Evolutionary conservation across 2,329 filamentous ascomycete genomes (phyloP).

Genomic region (Daldinia sp.): DNA sequence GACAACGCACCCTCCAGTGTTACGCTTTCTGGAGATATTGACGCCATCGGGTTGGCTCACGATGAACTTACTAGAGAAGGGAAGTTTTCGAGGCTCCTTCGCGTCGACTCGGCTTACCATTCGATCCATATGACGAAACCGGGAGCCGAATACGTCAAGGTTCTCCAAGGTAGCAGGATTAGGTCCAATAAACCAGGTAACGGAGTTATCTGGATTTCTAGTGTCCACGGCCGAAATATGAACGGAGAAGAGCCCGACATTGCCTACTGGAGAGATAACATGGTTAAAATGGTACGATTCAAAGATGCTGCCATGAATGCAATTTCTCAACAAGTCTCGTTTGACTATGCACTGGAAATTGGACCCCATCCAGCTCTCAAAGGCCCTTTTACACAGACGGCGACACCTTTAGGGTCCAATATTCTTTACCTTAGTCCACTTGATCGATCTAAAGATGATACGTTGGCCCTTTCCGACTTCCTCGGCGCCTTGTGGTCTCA

Average conservation of each 20-base stretch:
- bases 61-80: conserved; percentile 35
- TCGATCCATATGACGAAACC: conserved; percentile 60
- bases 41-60: conserved; percentile 41
- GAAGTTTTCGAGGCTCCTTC: conserved; percentile 54
- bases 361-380: conserved; percentile 50
- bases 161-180: conserved; percentile 50
- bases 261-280: conserved; percentile 58
- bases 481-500: conserved; percentile 48
- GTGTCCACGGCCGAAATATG: conserved; percentile 51
- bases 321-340: conserved; percentile 41
- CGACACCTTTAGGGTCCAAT: conserved; percentile 36
- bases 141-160: conserved; percentile 52
- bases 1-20: conserved; percentile 48
- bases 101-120: conserved; percentile 63
- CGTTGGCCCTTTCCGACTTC: conserved; percentile 45
- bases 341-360: conserved; percentile 50
- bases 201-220: conserved; percentile 56
- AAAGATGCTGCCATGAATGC: conserved; percentile 50
- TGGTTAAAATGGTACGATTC: conserved; percentile 57
- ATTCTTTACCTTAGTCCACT: conserved; percentile 45
- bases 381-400: conserved; percentile 46
- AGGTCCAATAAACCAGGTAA: conserved; percentile 42
- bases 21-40: conserved; percentile 50
- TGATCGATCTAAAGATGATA: conserved; percentile 44
- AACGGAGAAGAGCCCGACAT: conserved; percentile 39